These are phyloP conservation scores for Aspergillus ustus DNA, from an alignment of 2,329 filamentous ascomycete species.

Conservation along the genomic window DNA sequence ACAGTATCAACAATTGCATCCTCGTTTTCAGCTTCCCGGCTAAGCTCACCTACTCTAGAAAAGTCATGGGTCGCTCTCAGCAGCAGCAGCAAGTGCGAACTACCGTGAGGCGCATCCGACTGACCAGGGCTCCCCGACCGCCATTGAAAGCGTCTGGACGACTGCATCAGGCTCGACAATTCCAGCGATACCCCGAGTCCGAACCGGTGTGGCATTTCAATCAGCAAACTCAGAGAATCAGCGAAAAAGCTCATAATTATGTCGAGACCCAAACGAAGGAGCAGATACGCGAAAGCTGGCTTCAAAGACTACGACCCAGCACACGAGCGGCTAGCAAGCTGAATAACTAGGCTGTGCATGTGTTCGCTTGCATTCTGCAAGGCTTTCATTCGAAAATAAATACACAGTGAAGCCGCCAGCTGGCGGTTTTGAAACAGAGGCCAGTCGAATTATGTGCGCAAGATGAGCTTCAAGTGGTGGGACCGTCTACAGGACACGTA, in stretches of 20 bases:
- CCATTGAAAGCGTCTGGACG: neutral
- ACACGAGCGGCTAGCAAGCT: neutral
- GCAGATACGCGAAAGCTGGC: neutral
- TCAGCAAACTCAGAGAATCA: neutral
- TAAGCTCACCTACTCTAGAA: neutral
- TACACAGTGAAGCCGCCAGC: too few relatives aligned
- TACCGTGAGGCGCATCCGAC: neutral
- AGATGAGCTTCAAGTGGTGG: too few relatives aligned
- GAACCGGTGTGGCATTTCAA: neutral
- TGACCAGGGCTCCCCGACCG: neutral
- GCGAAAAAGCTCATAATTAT: neutral
- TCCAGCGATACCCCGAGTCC: neutral
- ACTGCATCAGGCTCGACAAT: neutral
- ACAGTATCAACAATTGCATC: neutral
- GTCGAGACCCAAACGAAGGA: neutral
- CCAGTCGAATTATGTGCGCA: too few relatives aligned
- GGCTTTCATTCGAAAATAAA: too few relatives aligned
- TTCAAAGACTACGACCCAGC: neutral
- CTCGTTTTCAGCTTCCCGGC: neutral
- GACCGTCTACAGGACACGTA: too few relatives aligned
- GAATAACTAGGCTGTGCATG: neutral
- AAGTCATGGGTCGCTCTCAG: neutral
- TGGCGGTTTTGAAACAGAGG: too few relatives aligned
- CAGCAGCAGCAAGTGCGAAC: neutral
- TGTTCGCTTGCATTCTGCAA: neutral